Percentiles rank a stretch among this genome's conserved stretches.
phyloP scores from a whole-genome alignment of 164 flowering plant genomes.

The Chimonanthus salicifolius region DNA sequence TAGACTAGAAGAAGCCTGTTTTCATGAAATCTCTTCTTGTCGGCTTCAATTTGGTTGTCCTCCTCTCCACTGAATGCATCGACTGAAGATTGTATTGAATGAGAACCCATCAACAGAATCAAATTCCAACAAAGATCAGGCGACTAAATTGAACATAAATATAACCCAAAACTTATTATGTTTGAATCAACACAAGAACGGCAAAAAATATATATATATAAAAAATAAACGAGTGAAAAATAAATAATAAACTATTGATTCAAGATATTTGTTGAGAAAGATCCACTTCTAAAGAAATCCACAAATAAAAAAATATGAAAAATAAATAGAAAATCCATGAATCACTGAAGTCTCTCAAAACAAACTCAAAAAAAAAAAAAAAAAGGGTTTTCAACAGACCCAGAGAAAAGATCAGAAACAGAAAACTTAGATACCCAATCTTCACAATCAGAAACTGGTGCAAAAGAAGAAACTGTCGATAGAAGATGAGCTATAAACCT shows the following conservation, averaged over 20 bases:
- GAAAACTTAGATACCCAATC: not conserved
- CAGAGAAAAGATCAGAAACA: slow-evolving; percentile 11
- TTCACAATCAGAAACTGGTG: not conserved
- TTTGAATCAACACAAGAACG: not conserved
- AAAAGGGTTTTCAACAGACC: slow-evolving; percentile 1
- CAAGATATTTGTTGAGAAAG: not conserved
- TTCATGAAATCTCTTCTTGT: not conserved
- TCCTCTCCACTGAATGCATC: not conserved
- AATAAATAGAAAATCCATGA: not conserved
- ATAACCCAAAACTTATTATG: not conserved
- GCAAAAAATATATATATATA: too few relatives aligned
- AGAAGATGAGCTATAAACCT: slow-evolving; percentile 41
- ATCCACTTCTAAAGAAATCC: not conserved
- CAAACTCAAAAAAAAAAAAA: slow-evolving; percentile 8
- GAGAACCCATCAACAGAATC: not conserved
- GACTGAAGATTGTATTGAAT: not conserved
- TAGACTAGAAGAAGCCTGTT: slow-evolving; percentile 1
- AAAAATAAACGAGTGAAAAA: not conserved
- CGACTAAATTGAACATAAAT: not conserved
- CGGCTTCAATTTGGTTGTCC: not conserved
- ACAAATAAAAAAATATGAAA: not conserved
- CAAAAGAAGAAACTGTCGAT: slow-evolving; percentile 40
- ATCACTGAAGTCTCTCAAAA: not conserved
- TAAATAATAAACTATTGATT: not conserved
- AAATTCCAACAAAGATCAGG: not conserved